These are phyloP conservation scores for Lepidium campestre DNA, from an alignment of 441 rosid genomes.

Conservation along the genomic window DNA sequence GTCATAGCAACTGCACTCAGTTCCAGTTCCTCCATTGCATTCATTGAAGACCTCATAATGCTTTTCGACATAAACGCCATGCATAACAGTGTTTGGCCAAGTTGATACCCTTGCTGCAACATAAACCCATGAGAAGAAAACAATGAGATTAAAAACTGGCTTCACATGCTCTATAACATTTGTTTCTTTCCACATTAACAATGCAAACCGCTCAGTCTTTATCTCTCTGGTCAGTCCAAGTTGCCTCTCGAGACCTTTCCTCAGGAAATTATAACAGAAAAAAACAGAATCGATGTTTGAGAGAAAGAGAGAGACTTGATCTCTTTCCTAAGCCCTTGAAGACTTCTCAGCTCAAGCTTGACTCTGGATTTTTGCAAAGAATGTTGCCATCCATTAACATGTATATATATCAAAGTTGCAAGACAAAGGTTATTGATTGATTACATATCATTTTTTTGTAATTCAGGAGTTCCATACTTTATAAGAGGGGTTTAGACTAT, in stretches of 20 bases:
- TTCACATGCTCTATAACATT: slow-evolving; percentile 2
- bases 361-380: slow-evolving; percentile 19
- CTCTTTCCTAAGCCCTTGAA: background rate
- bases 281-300: background rate
- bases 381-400: slow-evolving; percentile 4
- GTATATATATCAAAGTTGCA: background rate
- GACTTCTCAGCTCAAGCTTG: slow-evolving; percentile 12
- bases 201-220: background rate
- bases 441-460: no score
- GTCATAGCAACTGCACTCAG: slow-evolving; percentile 62
- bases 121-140: slow-evolving; percentile 55
- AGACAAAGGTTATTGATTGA: background rate
- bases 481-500: no score
- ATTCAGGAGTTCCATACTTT: no score
- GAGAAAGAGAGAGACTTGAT: background rate
- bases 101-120: slow-evolving; percentile 55
- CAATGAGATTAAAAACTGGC: background rate
- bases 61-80: slow-evolving; percentile 79
- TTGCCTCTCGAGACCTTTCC: background rate
- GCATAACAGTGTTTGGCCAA: slow-evolving; percentile 38
- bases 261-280: background rate
- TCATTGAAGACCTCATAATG: slow-evolving; percentile 78
- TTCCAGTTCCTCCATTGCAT: slow-evolving; percentile 99
- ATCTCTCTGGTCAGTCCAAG: no score
- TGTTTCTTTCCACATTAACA: background rate